Evolutionary conservation across 805 yeast genomes (phyloP), one percentile per base, ranked within the genome.

Genomic region (Candida pini): DNA sequence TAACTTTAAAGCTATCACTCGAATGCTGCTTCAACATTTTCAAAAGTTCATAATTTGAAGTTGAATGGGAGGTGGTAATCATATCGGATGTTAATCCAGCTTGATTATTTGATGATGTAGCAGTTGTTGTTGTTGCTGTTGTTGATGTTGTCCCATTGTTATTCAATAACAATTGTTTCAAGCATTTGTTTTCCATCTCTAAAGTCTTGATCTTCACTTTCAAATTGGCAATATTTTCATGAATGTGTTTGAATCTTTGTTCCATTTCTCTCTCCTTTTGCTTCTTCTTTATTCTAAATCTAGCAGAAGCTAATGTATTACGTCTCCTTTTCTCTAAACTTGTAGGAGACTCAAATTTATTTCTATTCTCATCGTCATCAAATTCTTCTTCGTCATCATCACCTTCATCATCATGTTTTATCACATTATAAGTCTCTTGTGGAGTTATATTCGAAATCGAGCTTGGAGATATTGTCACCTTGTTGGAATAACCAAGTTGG

Each of bases 291-390:
- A 73, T 63, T 44, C 85, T 58, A 55, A 78, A 78, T 34, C 82
- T 58, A 0, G 84, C 84, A 29, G 77, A 69, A 0, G 86, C 86
- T 4, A 77, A 76, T 2, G 84, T 75, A 50, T 76, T 77, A 42
- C 81, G 62, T 38, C 72, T 62, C 41, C 78, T 64, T 49, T 76
- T 77, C 41, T 75, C 80, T 13, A 8, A 15, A 12, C 19, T 25
- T n/a, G 30, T 25, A 31, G 9, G 24, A 13, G 18, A 15, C 10
- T 20, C 9, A 8, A 28, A 33, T 26, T 24, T 33, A 10, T 22
- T 24, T 6, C 34, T 18, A 24, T 30, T 19, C 20, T 15, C 10
- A 23, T 15, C 25, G 27, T 22, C 25, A 13, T 12, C n/a, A n/a
- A n/a, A n/a, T 21, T 22, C 19, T 19, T 16, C 26, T 12, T 20